These are phyloP conservation scores for Phytophthora citrophthora DNA, from an alignment of 352 stramenopile species.

Conservation along the genomic window DNA sequence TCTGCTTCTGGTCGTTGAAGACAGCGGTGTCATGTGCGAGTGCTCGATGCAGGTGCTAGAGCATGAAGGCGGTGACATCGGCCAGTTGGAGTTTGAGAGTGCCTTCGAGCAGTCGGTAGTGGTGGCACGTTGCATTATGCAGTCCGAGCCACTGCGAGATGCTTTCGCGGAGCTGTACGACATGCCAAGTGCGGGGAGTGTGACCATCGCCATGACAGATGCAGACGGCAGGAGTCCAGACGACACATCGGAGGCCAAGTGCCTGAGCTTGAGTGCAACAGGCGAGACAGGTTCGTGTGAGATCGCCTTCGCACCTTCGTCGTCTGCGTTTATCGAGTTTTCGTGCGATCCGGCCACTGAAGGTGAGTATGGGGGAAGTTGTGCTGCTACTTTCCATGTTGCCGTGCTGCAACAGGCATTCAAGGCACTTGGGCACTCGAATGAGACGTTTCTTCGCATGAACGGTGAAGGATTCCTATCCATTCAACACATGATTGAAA, in stretches of 20 bases:
- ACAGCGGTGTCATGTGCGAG: constrained; percentile 86
- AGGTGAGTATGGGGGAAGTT: constrained; percentile 27
- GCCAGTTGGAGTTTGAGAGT: constrained; percentile 77
- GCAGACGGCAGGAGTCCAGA: constrained; percentile 17
- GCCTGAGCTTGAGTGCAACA: constrained; percentile 69
- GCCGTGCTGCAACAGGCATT: constrained; percentile 83
- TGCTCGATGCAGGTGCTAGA: constrained; percentile 85
- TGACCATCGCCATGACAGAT: constrained; percentile 77
- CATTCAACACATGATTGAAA: constrained; percentile 85
- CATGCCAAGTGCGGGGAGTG: constrained; percentile 77
- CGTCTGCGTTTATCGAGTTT: constrained; percentile 85
- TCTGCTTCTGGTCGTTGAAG: constrained; percentile 77
- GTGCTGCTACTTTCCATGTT: constrained; percentile 77
- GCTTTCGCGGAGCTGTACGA: constrained; percentile 86
- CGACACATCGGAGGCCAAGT: constrained; percentile 33
- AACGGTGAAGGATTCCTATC: constrained; percentile 83
- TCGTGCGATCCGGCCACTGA: constrained; percentile 47
- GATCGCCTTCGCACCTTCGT: constrained; percentile 77
- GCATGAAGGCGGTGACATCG: constrained; percentile 75
- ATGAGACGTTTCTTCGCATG: constrained; percentile 86
- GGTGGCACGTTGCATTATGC: constrained; percentile 82
- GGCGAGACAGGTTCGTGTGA: constrained; percentile 82
- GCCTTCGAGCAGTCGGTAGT: constrained; percentile 80
- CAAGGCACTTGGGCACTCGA: constrained; percentile 75
- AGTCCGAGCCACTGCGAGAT: constrained; percentile 81